phyloP scores from a whole-genome alignment of 164 flowering plant species.

The Echeveria elegans region DNA sequence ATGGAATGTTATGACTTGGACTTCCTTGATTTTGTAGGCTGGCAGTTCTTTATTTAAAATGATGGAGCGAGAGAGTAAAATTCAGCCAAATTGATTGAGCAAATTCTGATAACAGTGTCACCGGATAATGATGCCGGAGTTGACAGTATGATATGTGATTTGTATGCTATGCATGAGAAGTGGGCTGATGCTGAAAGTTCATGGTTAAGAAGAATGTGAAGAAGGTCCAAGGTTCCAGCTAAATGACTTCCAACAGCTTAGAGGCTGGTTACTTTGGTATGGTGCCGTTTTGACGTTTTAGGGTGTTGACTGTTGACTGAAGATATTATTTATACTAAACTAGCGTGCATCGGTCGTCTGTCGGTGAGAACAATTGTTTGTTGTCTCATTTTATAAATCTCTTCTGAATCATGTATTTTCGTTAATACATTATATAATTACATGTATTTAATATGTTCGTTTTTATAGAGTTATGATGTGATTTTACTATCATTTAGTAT shows the following conservation, averaged over 20 bases:
- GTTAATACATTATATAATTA: too few species aligned
- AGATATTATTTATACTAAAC: too few species aligned
- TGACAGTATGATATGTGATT: slow-evolving; percentile 40
- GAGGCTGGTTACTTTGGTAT: too few species aligned
- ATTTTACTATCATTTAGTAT: too few species aligned
- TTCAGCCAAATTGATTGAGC: slow-evolving; percentile 42
- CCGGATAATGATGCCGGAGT: slow-evolving; percentile 66
- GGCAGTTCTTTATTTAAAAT: slow-evolving; percentile 35
- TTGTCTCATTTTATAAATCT: too few species aligned
- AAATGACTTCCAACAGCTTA: slow-evolving; percentile 9
- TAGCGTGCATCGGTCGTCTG: too few species aligned
- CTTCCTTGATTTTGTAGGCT: slow-evolving; percentile 45
- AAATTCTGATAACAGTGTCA: slow-evolving; percentile 26
- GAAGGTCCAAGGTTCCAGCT: slow-evolving; percentile 48
- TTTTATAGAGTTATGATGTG: too few species aligned
- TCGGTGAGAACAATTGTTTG: too few species aligned
- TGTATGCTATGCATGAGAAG: slow-evolving; percentile 42
- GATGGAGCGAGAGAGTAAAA: slow-evolving; percentile 26
- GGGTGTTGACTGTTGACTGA: too few species aligned
- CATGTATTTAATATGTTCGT: too few species aligned
- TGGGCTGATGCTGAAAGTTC: slow-evolving; percentile 45
- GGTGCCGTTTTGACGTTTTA: too few species aligned
- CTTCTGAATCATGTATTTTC: too few species aligned
- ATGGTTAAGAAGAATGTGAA: slow-evolving; percentile 39
- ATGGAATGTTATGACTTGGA: slow-evolving; percentile 48